These are phyloP conservation scores for Aspergillus fijiensis DNA, from an alignment of 2,329 filamentous ascomycete species.

Conservation along the genomic window DNA sequence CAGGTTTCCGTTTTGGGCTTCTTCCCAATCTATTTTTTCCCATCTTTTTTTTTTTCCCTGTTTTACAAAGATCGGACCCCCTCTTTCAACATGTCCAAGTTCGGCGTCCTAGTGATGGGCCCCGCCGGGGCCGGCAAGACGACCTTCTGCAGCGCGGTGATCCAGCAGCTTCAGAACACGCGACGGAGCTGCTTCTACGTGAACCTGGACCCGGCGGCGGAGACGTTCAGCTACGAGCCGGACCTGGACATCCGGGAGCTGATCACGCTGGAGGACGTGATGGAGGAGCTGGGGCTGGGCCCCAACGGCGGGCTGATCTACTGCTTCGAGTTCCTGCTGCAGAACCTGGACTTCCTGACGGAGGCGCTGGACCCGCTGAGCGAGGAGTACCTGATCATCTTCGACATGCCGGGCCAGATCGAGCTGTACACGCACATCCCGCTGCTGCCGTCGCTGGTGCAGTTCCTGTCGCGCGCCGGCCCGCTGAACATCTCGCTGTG, in stretches of 20 bases:
- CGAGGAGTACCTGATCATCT: slow-evolving; percentile 94
- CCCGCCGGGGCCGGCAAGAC: slow-evolving; percentile 96
- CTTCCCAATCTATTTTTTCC: neutral
- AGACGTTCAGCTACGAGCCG: slow-evolving; percentile 85
- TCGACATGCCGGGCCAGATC: slow-evolving; percentile 99
- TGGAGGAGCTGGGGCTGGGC: slow-evolving; percentile 89
- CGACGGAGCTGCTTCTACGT: slow-evolving; percentile 96
- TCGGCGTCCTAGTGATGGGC: slow-evolving; percentile 92
- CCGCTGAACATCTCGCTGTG: slow-evolving; percentile 87
- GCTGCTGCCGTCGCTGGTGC: slow-evolving; percentile 79
- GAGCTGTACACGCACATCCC: slow-evolving; percentile 98
- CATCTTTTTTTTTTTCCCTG: too few relatives aligned
- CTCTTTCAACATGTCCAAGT: slow-evolving; percentile 72
- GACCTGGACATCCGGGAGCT: slow-evolving; percentile 95
- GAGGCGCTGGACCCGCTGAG: slow-evolving; percentile 80
- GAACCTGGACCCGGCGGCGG: slow-evolving; percentile 95
- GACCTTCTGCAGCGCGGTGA: slow-evolving; percentile 91
- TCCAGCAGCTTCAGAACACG: slow-evolving; percentile 86
- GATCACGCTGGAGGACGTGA: slow-evolving; percentile 90
- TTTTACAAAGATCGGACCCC: neutral
- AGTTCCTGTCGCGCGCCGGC: slow-evolving; percentile 74
- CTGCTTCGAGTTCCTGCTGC: slow-evolving; percentile 93
- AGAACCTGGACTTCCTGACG: slow-evolving; percentile 89
- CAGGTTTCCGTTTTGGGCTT: neutral
- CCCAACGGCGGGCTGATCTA: slow-evolving; percentile 93